Percentiles rank a stretch among this genome's conserved stretches.
Evolutionary conservation across 73 alveolate species (phyloP).

Genomic region (Blepharisma japonicum): DNA sequence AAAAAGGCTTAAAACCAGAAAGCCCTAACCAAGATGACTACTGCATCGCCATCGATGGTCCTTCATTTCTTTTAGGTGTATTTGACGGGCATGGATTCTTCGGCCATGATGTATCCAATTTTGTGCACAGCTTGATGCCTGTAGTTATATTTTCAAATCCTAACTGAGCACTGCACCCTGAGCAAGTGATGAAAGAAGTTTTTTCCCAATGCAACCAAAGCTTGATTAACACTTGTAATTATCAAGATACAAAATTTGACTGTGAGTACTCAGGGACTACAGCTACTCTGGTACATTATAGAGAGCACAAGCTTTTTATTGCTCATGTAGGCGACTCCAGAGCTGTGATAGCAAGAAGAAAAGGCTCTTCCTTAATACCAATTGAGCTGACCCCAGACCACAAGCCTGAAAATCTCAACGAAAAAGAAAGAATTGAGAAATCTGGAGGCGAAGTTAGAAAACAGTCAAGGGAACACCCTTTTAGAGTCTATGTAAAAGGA

Average conservation of each 20-base stretch:
- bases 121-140: conserved; percentile 46
- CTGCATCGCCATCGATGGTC: conserved; percentile 15
- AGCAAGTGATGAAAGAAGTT: neutral
- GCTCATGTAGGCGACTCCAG: conserved; percentile 33
- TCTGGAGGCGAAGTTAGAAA: conserved; percentile 24
- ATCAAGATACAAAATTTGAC: conserved; percentile 18
- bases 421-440: conserved; percentile 39
- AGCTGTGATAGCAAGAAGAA: conserved; percentile 25
- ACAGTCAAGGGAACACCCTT: conserved; percentile 11
- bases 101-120: conserved; percentile 55
- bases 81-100: conserved; percentile 53
- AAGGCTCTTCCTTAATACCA: neutral
- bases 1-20: conserved; percentile 54
- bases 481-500: conserved; percentile 58
- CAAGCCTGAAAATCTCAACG: conserved; percentile 47
- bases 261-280: conserved; percentile 32
- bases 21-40: conserved; percentile 57
- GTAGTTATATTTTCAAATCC: conserved; percentile 35
- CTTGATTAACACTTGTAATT: neutral
- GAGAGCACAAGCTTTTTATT: conserved; percentile 6
- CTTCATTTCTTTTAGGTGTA: conserved; percentile 48
- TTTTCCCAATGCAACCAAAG: neutral
- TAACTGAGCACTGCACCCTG: neutral
- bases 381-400: conserved; percentile 57
- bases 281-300: conserved; percentile 24